phyloP scores from a whole-genome alignment of 2,329 filamentous ascomycete genomes.

The Cryphonectria naterciae region DNA sequence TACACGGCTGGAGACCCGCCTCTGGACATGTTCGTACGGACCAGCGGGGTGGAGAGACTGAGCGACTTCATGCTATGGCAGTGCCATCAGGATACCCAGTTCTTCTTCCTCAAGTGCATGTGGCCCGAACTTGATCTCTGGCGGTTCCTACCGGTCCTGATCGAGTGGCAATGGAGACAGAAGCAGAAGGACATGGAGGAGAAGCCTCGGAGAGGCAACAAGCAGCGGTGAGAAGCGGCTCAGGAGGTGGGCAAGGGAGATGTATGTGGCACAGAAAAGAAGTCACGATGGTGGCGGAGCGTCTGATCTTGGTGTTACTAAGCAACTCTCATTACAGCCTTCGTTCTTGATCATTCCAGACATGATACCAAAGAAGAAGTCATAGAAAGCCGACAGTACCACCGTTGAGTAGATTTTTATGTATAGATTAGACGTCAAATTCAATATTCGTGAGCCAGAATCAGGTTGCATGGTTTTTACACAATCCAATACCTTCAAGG shows the following conservation, averaged over 20 bases:
- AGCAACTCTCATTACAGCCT: neutral
- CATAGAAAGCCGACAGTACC: neutral
- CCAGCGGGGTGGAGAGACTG: slow-evolving; percentile 87
- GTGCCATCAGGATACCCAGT: slow-evolving; percentile 87
- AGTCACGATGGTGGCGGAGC: neutral
- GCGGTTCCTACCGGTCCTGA: slow-evolving; percentile 87
- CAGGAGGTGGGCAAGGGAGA: neutral
- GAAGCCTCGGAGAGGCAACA: slow-evolving; percentile 42
- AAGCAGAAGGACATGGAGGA: slow-evolving; percentile 61
- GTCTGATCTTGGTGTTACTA: slow-evolving; percentile 4
- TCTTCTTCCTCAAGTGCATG: slow-evolving; percentile 88
- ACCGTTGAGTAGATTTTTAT: neutral
- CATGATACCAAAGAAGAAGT: slow-evolving; percentile 18
- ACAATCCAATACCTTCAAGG: neutral
- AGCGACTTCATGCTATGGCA: slow-evolving; percentile 99
- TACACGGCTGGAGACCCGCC: slow-evolving; percentile 87
- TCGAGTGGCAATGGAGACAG: slow-evolving; percentile 82
- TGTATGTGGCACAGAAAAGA: too few relatives aligned
- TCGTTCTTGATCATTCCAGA: slow-evolving; percentile 13
- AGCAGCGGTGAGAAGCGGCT: slow-evolving; percentile 35
- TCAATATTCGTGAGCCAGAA: neutral
- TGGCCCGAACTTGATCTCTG: slow-evolving; percentile 97
- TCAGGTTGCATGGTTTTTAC: too few relatives aligned
- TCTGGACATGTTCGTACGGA: slow-evolving; percentile 87
- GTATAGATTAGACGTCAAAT: slow-evolving; percentile 6